phyloP scores from a whole-genome alignment of 495 filamentous ascomycete species.

The Evansstolkia leycettana region DNA sequence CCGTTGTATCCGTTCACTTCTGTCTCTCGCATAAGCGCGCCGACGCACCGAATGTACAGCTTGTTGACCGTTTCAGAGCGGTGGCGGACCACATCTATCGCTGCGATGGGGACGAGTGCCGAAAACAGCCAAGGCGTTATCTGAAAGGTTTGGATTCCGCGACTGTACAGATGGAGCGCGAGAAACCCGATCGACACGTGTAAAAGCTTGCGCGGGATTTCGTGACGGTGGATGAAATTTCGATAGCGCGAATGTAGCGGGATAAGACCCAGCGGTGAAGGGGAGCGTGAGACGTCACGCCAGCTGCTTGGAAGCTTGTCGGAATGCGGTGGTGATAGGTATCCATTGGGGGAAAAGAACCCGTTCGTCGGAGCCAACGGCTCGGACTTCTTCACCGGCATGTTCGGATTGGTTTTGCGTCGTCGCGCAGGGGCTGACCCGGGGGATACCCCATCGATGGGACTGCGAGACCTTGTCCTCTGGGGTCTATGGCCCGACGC shows the following conservation, averaged over 20 bases:
- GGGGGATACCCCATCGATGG: constrained; percentile 7
- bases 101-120: constrained; percentile 78
- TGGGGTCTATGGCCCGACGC: constrained; percentile 29
- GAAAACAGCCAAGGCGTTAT: constrained; percentile 76
- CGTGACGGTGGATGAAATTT: constrained; percentile 38
- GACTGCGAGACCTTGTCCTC: constrained; percentile 19
- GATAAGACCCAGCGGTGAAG: constrained; percentile 85
- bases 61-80: constrained; percentile 69
- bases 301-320: constrained; percentile 35
- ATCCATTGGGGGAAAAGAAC: constrained; percentile 42
- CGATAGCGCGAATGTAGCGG: constrained; percentile 64
- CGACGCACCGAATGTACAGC: constrained; percentile 71
- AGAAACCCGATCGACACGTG: constrained; percentile 95
- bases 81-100: constrained; percentile 72
- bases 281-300: constrained; percentile 74
- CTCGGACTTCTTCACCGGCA: constrained; percentile 23
- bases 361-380: constrained; percentile 23
- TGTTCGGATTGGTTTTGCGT: constrained; percentile 37
- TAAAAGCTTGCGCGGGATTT: constrained; percentile 33
- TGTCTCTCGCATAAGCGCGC: constrained; percentile 90
- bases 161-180: constrained; percentile 68
- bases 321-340: constrained; percentile 50
- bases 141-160: constrained; percentile 54
- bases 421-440: constrained; percentile 13
- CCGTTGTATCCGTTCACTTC: constrained; percentile 91